Percentiles rank a stretch among this genome's conserved stretches.
These are phyloP conservation scores for Flaveria bidentis DNA, from an alignment of 129 eudicot species.

Conservation along the genomic window DNA sequence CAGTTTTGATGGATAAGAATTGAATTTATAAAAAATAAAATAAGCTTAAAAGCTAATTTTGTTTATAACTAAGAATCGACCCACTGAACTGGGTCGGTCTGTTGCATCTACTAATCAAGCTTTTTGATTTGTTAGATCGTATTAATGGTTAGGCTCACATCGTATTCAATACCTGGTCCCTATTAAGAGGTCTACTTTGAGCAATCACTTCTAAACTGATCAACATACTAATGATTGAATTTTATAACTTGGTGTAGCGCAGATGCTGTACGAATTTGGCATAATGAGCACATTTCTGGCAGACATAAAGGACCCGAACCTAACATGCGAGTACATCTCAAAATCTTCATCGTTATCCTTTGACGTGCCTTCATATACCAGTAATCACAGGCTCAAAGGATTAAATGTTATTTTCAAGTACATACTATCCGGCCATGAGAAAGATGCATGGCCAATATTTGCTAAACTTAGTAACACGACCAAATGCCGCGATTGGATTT, in stretches of 20 bases:
- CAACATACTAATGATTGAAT: not conserved
- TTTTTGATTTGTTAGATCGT: not conserved
- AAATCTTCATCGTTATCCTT: slow-evolving; percentile 10
- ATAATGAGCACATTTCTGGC: slow-evolving; percentile 10
- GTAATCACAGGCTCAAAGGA: slow-evolving; percentile 4
- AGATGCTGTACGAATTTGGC: slow-evolving; percentile 14
- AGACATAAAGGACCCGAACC: slow-evolving; percentile 11
- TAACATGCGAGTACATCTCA: not conserved
- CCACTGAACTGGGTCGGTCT: not conserved
- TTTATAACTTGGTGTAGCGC: not conserved
- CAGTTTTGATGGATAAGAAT: not conserved
- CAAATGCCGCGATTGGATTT: not conserved
- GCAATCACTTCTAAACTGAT: not conserved
- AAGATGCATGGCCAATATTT: slow-evolving; percentile 2
- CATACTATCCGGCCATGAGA: not conserved
- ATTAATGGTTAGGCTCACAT: not conserved
- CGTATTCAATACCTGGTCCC: not conserved
- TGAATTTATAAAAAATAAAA: not conserved
- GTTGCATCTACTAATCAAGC: not conserved
- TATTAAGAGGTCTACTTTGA: not conserved
- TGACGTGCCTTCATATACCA: not conserved
- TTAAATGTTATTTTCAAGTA: slow-evolving; percentile 8
- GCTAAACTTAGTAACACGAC: slow-evolving; percentile 1
- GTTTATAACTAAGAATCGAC: not conserved
- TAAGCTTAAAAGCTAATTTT: not conserved